Evolutionary conservation across 345 rosid genomes (phyloP).

Genomic region (Gynandropsis gynandra): DNA sequence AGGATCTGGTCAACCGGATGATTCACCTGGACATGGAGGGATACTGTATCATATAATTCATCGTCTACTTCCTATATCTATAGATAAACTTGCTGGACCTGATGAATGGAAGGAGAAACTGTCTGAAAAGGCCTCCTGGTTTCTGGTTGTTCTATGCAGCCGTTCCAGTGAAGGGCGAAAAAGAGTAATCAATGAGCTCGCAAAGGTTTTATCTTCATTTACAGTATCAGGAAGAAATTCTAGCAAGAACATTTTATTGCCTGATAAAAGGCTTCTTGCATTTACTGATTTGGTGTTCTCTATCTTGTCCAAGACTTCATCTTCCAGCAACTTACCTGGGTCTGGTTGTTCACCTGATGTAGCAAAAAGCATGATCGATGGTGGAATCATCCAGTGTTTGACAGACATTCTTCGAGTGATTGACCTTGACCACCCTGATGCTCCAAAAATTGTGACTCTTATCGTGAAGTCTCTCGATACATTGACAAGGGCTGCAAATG

Average conservation of each 20-base stretch:
- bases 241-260: slow-evolving; percentile 43
- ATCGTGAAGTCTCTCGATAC: slow-evolving; percentile 80
- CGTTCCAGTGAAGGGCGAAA: slow-evolving; percentile 92
- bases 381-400: slow-evolving; percentile 71
- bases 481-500: slow-evolving; percentile 89
- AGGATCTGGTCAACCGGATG: slow-evolving; percentile 52
- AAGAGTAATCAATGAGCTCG: slow-evolving; percentile 78
- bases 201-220: slow-evolving; percentile 63
- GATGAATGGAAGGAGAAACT: slow-evolving; percentile 86
- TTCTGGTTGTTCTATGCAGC: slow-evolving; percentile 78
- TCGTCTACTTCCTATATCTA: slow-evolving; percentile 60
- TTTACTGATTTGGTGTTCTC: slow-evolving; percentile 73
- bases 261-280: slow-evolving; percentile 68
- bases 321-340: slow-evolving; percentile 72
- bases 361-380: slow-evolving; percentile 94
- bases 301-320: slow-evolving; percentile 78
- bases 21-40: slow-evolving; percentile 49
- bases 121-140: slow-evolving; percentile 89
- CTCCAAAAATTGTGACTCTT: slow-evolving; percentile 81
- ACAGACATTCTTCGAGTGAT: slow-evolving; percentile 75
- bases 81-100: slow-evolving; percentile 65
- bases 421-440: slow-evolving; percentile 95
- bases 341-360: slow-evolving; percentile 87
- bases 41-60: slow-evolving; percentile 77
- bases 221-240: slow-evolving; percentile 62